These are phyloP conservation scores for Leishmania guyanensis DNA, from an alignment of 208 protist species.

Conservation along the genomic window DNA sequence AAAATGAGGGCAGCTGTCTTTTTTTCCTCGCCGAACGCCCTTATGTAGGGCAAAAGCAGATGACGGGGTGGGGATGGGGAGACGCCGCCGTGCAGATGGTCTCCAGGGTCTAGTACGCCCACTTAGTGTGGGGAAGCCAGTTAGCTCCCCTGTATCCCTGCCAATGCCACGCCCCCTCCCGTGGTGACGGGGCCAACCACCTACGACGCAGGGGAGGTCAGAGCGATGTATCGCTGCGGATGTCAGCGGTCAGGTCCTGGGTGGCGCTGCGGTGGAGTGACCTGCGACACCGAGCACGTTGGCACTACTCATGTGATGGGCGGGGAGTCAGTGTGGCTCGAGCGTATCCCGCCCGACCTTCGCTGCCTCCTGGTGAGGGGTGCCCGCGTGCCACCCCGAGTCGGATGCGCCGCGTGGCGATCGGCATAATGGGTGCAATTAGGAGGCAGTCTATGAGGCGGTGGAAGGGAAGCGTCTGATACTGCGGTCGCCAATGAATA, in stretches of 20 bases:
- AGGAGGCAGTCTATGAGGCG: too few species aligned
- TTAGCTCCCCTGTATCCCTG: neutral
- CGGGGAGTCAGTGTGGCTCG: neutral
- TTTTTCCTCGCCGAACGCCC: neutral
- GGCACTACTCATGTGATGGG: neutral
- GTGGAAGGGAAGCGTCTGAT: too few species aligned
- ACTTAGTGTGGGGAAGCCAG: neutral
- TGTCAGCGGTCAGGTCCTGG: neutral
- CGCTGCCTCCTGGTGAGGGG: neutral
- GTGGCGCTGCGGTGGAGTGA: neutral
- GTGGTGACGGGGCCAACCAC: neutral
- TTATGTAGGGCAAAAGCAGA: neutral
- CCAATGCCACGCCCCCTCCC: neutral
- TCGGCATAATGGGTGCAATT: neutral
- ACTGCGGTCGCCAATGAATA: too few species aligned
- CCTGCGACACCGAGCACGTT: neutral
- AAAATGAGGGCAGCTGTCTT: neutral
- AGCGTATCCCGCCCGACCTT: neutral
- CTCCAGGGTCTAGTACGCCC: neutral
- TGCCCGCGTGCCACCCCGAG: neutral
- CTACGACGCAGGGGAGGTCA: neutral
- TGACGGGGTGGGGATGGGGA: too few species aligned
- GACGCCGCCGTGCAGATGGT: neutral
- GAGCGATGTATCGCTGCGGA: neutral
- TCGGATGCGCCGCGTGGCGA: neutral